Evolutionary conservation across 2,329 filamentous ascomycete species (phyloP).

Genomic region (Penicillium sclerotiorum): DNA sequence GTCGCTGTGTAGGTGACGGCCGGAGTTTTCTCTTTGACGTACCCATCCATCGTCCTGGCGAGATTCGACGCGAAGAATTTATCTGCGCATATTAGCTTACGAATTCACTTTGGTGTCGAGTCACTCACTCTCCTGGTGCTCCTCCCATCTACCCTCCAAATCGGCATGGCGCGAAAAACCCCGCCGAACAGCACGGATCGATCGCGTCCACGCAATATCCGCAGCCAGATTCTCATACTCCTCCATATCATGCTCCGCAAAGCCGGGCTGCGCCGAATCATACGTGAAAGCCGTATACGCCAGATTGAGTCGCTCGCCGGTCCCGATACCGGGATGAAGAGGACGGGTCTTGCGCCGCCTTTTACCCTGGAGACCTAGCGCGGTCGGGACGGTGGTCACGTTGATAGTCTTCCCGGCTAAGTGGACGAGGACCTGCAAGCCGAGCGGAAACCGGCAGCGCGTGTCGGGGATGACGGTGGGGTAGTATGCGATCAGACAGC

Average conservation of each 20-base stretch:
- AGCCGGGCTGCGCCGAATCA: conserved; percentile 61
- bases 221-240: conserved; percentile 67
- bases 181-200: conserved; percentile 60
- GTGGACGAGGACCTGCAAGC: conserved; percentile 58
- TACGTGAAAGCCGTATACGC: conserved; percentile 54
- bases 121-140: conserved; percentile 37
- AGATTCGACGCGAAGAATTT: conserved; percentile 38
- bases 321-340: conserved; percentile 55
- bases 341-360: conserved; percentile 51
- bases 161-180: conserved; percentile 56
- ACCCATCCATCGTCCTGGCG: conserved; percentile 33
- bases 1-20: conserved; percentile 38
- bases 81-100: background rate
- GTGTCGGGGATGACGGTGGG: conserved; percentile 60
- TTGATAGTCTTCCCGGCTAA: conserved; percentile 56
- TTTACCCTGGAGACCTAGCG: conserved; percentile 58
- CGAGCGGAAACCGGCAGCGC: conserved; percentile 36
- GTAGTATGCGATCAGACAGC: conserved; percentile 65
- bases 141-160: conserved; percentile 39
- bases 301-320: conserved; percentile 46
- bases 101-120: too few species aligned
- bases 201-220: conserved; percentile 70
- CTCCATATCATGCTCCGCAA: conserved; percentile 71
- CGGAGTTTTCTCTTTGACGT: conserved; percentile 32
- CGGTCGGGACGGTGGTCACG: conserved; percentile 52